phyloP scores from a whole-genome alignment of 306 rosid genomes.

The Castanea sativa region DNA sequence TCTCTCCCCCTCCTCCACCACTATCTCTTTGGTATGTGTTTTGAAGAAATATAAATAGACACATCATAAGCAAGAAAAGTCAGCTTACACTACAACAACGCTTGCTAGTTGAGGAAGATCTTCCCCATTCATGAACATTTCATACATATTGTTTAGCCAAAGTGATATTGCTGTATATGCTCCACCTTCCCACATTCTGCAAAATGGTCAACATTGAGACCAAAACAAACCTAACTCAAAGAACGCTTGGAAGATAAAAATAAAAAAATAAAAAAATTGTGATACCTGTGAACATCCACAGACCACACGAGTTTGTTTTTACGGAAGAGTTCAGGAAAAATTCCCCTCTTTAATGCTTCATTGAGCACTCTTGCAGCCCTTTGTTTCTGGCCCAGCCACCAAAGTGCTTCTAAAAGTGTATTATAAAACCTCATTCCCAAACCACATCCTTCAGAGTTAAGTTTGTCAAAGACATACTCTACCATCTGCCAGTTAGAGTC shows the following conservation, averaged over 20 bases:
- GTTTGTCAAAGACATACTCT: slow-evolving; percentile 91
- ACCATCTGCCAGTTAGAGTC: slow-evolving; percentile 98
- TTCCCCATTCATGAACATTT: slow-evolving; percentile 58
- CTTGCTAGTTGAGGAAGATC: slow-evolving; percentile 85
- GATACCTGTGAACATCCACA: slow-evolving; percentile 87
- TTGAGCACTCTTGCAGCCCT: slow-evolving; percentile 88
- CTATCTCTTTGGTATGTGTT: neutral
- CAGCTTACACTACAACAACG: slow-evolving; percentile 80
- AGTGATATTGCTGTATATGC: slow-evolving; percentile 82
- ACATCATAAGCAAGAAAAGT: slow-evolving; percentile 15
- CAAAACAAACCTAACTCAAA: neutral
- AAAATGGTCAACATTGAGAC: slow-evolving; percentile 27
- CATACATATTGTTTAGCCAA: slow-evolving; percentile 78
- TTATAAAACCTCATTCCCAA: slow-evolving; percentile 84
- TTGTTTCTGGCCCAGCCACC: slow-evolving; percentile 92
- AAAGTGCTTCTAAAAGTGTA: slow-evolving; percentile 87
- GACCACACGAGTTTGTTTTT: slow-evolving; percentile 81
- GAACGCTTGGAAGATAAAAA: slow-evolving; percentile 14
- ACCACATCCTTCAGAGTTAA: slow-evolving; percentile 82
- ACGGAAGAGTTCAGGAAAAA: slow-evolving; percentile 86
- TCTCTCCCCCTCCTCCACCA: neutral
- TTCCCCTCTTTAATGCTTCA: slow-evolving; percentile 87
- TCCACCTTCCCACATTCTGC: slow-evolving; percentile 95
- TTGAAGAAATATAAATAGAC: slow-evolving; percentile 10
- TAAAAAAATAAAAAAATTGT: neutral